Conservation (phyloP, 2,329 filamentous ascomycete genomes). For the Emmonsiellopsis sp. region DNA sequence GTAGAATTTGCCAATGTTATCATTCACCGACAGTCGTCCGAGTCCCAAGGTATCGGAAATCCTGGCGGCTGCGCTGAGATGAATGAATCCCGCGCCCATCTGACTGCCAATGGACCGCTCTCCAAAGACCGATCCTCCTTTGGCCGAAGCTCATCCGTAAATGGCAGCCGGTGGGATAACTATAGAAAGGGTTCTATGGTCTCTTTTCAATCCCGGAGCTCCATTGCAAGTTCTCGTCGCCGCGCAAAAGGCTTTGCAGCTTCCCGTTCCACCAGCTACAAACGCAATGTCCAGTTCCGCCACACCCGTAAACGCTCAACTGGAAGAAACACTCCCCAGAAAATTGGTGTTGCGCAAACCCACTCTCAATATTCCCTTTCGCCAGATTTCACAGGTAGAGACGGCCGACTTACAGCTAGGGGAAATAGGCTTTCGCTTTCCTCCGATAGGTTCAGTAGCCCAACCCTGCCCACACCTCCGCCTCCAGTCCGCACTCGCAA, state of each 20-base stretch:
- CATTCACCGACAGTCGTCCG: conserved; percentile 46
- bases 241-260: conserved; percentile 24
- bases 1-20: conserved; percentile 58
- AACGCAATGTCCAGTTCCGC: conserved; percentile 54
- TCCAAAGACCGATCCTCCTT: background rate
- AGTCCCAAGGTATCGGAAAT: background rate
- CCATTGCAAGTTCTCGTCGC: conserved; percentile 38
- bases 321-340: conserved; percentile 17
- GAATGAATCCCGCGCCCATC: background rate
- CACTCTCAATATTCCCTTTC: conserved; percentile 17
- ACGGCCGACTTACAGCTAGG: conserved; percentile 7
- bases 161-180: conserved; percentile 22
- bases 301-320: conserved; percentile 39
- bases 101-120: background rate
- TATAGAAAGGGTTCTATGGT: conserved; percentile 24
- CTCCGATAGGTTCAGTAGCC: conserved; percentile 23
- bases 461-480: conserved; percentile 31
- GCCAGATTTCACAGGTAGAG: background rate
- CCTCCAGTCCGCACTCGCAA: conserved; percentile 25
- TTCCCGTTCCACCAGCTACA: conserved; percentile 43
- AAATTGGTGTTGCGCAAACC: conserved; percentile 14
- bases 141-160: conserved; percentile 8
- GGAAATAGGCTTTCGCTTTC: conserved; percentile 14
- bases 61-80: background rate
- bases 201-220: conserved; percentile 37